Percentiles rank a stretch among this genome's conserved stretches.
Evolutionary conservation across 1,284 basidiomycete genomes (phyloP).

Genomic region (Ganoderma lingzhi): DNA sequence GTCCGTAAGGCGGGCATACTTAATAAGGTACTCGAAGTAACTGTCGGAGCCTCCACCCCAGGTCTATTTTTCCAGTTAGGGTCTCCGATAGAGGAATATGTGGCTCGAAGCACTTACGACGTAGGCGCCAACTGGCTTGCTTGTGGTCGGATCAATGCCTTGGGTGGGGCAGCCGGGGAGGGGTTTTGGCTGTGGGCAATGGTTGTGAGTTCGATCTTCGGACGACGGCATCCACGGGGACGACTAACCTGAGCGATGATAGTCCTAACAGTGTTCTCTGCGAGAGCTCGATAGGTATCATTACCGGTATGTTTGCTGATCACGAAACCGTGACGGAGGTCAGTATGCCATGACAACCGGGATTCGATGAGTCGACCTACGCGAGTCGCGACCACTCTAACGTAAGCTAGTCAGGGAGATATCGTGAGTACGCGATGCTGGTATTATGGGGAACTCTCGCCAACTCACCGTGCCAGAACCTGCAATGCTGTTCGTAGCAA

Average conservation of each 20-base stretch:
- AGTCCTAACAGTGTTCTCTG: conserved; percentile 56
- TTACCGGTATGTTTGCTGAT: conserved; percentile 62
- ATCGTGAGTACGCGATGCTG: neutral
- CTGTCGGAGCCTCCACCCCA: conserved; percentile 77
- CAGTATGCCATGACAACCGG: neutral
- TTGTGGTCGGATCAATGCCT: conserved; percentile 63
- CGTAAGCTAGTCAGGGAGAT: conserved; percentile 46
- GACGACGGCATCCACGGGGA: no score
- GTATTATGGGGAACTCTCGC: no score
- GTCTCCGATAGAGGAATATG: neutral
- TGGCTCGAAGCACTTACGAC: conserved; percentile 56
- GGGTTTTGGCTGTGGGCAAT: conserved; percentile 47
- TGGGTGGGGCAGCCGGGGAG: conserved; percentile 57
- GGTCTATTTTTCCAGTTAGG: conserved; percentile 48
- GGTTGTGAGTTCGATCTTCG: no score
- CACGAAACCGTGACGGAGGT: neutral
- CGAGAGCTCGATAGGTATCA: conserved; percentile 61
- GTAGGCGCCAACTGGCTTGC: conserved; percentile 60
- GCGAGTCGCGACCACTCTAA: conserved; percentile 53
- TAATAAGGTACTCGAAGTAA: conserved; percentile 82
- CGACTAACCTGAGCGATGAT: conserved; percentile 49
- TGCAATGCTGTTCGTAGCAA: conserved; percentile 65
- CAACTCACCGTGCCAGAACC: conserved; percentile 71
- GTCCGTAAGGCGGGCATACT: conserved; percentile 73
- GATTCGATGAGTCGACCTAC: conserved; percentile 30